phyloP scores from a whole-genome alignment of 306 rosid species.

The Vachellia pachyceras region DNA sequence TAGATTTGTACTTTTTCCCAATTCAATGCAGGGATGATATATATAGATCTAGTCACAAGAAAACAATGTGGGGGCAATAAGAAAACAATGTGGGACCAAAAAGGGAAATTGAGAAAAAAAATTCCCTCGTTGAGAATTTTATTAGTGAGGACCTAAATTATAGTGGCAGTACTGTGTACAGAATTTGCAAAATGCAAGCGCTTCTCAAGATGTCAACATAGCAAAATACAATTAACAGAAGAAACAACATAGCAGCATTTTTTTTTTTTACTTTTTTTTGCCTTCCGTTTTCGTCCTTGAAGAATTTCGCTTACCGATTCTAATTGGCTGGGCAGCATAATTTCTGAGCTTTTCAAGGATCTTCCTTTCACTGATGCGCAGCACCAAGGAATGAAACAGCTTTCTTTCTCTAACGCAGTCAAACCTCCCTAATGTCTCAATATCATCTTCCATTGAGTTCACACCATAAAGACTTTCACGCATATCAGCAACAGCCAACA shows the following conservation, averaged over 20 bases:
- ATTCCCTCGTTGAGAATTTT: too few relatives aligned
- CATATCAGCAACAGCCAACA: constrained; percentile 64
- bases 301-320: constrained; percentile 41
- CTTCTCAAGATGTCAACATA: not conserved
- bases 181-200: too few relatives aligned
- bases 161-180: too few relatives aligned
- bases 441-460: constrained; percentile 63
- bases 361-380: constrained; percentile 75
- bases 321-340: constrained; percentile 51
- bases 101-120: too few relatives aligned
- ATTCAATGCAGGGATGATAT: not conserved
- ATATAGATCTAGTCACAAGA: not conserved
- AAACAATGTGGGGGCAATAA: constrained; percentile 2
- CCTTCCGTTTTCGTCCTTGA: constrained; percentile 52
- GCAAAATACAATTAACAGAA: constrained; percentile 8
- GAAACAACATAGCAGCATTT: not conserved
- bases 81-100: too few relatives aligned
- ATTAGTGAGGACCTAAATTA: too few relatives aligned
- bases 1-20: not conserved
- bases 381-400: constrained; percentile 72
- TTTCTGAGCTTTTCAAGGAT: constrained; percentile 67
- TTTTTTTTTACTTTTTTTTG: constrained; percentile 31
- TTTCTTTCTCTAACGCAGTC: constrained; percentile 55
- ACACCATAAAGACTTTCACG: constrained; percentile 76
- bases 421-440: constrained; percentile 52